These are phyloP conservation scores for Xylaria digitata DNA, from an alignment of 2,329 filamentous ascomycete genomes.

Conservation along the genomic window DNA sequence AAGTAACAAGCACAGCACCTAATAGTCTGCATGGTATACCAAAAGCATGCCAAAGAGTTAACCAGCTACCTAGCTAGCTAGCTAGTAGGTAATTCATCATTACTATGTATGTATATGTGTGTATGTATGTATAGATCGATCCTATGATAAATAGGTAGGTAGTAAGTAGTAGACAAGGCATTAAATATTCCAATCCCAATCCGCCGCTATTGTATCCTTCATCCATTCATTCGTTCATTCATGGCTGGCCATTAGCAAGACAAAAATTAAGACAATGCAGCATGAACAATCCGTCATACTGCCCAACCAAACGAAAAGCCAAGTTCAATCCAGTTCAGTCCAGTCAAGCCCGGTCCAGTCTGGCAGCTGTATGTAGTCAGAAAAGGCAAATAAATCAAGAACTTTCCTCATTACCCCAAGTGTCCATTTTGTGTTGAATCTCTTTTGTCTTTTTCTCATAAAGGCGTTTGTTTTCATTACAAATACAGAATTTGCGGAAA, in stretches of 20 bases:
- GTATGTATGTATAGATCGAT: background rate
- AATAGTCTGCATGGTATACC: no score
- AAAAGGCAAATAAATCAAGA: background rate
- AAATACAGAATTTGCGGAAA: conserved; percentile 33
- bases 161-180: conserved; percentile 5
- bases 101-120: background rate
- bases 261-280: background rate
- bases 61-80: no score
- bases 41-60: background rate
- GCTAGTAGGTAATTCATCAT: background rate
- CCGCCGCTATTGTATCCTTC: background rate
- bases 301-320: conserved; percentile 7
- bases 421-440: conserved; percentile 23
- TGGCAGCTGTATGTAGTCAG: background rate
- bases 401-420: conserved; percentile 6
- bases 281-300: conserved; percentile 1
- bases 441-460: conserved; percentile 35
- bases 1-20: no score
- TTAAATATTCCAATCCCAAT: background rate
- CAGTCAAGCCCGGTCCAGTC: background rate
- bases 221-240: conserved; percentile 1
- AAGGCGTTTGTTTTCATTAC: conserved; percentile 35
- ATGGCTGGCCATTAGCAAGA: background rate
- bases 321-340: background rate
- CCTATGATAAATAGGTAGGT: conserved; percentile 7